These are phyloP conservation scores for Haberlea rhodopensis DNA, from an alignment of 257 asterid species.

Conservation along the genomic window DNA sequence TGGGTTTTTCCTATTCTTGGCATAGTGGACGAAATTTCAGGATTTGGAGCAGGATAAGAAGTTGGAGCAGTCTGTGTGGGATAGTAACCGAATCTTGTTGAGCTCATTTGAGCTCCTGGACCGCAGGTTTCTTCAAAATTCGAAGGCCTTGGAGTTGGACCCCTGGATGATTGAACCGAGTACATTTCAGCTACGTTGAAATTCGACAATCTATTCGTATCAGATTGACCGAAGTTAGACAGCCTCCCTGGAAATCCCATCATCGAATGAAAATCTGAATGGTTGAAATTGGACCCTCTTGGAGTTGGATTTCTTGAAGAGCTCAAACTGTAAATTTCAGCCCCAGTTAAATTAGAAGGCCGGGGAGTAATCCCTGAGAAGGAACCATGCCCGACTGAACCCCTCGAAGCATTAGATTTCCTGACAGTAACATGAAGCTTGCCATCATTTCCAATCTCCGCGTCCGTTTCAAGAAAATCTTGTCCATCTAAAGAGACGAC, in stretches of 20 bases:
- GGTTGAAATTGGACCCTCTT: slow-evolving; percentile 53
- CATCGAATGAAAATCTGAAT: slow-evolving; percentile 52
- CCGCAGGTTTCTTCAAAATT: slow-evolving; percentile 82
- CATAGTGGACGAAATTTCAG: slow-evolving; percentile 63
- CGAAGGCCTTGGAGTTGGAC: slow-evolving; percentile 91
- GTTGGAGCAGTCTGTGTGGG: slow-evolving; percentile 49
- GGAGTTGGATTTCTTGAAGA: slow-evolving; percentile 58
- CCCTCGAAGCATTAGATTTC: slow-evolving; percentile 82
- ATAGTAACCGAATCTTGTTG: slow-evolving; percentile 71
- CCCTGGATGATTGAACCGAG: slow-evolving; percentile 84
- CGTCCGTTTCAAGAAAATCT: slow-evolving; percentile 89
- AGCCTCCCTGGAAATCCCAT: slow-evolving; percentile 72
- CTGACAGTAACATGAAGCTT: slow-evolving; percentile 81
- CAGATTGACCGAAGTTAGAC: slow-evolving; percentile 78
- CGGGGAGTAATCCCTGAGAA: slow-evolving; percentile 48
- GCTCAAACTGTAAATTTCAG: slow-evolving; percentile 56
- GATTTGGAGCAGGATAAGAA: slow-evolving; percentile 92
- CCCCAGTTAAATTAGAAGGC: slow-evolving; percentile 51
- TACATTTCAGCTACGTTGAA: slow-evolving; percentile 70
- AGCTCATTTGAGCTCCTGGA: slow-evolving; percentile 48
- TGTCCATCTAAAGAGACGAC: slow-evolving; percentile 94
- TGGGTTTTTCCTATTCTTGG: slow-evolving; percentile 43
- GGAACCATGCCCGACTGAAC: slow-evolving; percentile 52
- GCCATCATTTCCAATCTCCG: slow-evolving; percentile 80
- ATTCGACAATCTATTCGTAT: slow-evolving; percentile 67